Base-by-base conservation (phyloP, 768 basidiomycete species). In the Floccularia luteovirens region DNA sequence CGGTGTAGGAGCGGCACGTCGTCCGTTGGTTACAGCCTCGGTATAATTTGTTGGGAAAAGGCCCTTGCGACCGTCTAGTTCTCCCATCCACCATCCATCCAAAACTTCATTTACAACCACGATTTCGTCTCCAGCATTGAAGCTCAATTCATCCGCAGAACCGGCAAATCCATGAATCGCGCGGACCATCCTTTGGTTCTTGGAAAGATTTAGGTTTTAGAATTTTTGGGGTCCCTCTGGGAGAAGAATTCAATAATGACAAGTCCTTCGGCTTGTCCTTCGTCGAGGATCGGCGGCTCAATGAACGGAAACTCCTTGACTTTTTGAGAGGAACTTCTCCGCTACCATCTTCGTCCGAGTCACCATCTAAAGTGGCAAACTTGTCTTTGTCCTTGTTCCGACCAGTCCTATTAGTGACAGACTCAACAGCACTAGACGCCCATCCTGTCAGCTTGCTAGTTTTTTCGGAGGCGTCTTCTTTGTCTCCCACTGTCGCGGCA, bases 21-120 rank as follows among this genome's bases (percentile, higher is more conserved):
- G 8, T 17, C 20, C 20, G 8, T 61, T 54, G 6, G 59, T 53
- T 1, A 71, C 51, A 21, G 63, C 53, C 48, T 90, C 84, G 6
- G 79, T 81, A 58, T 90, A 85, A 4, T 78, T 72, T 1, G 76
- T 72, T 0, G 91, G 91, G 69, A 96, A 93, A 30, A 94, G 56
- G 11, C 91, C 91, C 38, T 72, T 77, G 45, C 67, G 68, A 1
- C 86, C 88, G 41, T 72, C 62, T 24, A 77, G 55, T 54, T 85
- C 79, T 5, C 90, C 91, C 66, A 90, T 75, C 85, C 89, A 93
- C 91, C 91, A 93, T 44, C 79, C 90, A 45, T 88, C 85, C 24
- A 90, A 65, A 1, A 91, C 86, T 55, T 93, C 89, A 24, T 78
- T 79, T 21, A 88, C 49, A 21, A 92, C 79, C 11, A 70, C 58